Base-by-base conservation (phyloP, 139 green algal genomes). In the Coelastrella sp. region DNA sequence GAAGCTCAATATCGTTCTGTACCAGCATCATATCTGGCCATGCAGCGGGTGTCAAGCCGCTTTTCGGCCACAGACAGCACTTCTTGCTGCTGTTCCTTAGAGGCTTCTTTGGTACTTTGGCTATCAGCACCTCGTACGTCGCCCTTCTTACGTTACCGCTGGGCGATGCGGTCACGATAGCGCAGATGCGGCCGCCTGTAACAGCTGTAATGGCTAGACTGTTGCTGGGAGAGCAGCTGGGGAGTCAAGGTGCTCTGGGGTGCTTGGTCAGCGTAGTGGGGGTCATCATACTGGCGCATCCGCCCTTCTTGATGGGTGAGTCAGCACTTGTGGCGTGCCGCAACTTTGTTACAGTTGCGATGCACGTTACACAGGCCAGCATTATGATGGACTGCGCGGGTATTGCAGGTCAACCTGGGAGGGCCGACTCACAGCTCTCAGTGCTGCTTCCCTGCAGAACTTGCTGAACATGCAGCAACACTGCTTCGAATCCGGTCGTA, bases 111-210 rank as follows among this genome's bases (percentile, higher is more conserved):
- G 86, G 22, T 81, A 92, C 54, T 13, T 4, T 83, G 7, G 65
- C 79, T 5, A 83, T 91, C 16, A 66, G 16, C 14, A 57, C 5
- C n/a, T 77, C 23, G 16, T 91, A 91, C 58, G 5, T 77, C 0
- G 79, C 88, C 2, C 17, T 91, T 7, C 20, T 83, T 2, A 54
- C 66, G 22, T 79, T 93, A 47, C 90, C 92, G 1, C 73, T 92
- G 17, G 92, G 85, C 58, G 74, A 61, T 87, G 81, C 81, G 17
- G 64, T 87, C 23, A 87, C 64, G 3, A 32, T 77, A 19, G 61
- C 81, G 73, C 93, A 94, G 61, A 65, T 94, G 23, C 92, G 92
- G 60, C 92, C 92, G 16, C 85, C 91, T 5, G 75, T 94, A 7
- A 94, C 90, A 0, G 92, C 93, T 3, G 47, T 94, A 0, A 90